These are phyloP conservation scores for Alliaria petiolata DNA, from an alignment of 345 rosid genomes.

Conservation along the genomic window DNA sequence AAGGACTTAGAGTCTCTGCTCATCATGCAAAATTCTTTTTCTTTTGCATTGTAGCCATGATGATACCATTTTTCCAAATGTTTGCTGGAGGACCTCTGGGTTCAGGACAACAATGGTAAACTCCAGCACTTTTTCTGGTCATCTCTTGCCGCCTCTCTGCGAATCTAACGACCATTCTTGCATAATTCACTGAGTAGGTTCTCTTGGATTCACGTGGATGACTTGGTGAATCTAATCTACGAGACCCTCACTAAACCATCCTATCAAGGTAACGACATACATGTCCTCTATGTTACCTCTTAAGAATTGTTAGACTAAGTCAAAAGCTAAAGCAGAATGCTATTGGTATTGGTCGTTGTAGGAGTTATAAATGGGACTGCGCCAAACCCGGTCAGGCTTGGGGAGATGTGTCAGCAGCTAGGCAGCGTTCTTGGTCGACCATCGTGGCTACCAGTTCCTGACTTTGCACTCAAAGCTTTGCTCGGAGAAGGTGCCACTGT, in stretches of 20 bases:
- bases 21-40: background rate
- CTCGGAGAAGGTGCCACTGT: slow-evolving; percentile 92
- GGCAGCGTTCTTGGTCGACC: slow-evolving; percentile 86
- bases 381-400: slow-evolving; percentile 81
- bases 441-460: slow-evolving; percentile 96
- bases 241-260: slow-evolving; percentile 81
- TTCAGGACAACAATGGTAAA: slow-evolving; percentile 85
- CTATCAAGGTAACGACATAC: slow-evolving; percentile 56
- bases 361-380: slow-evolving; percentile 98
- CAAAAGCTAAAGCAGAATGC: background rate
- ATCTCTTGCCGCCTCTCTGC: background rate
- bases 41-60: slow-evolving; percentile 65
- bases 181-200: slow-evolving; percentile 48
- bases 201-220: slow-evolving; percentile 98
- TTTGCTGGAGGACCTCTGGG: slow-evolving; percentile 98
- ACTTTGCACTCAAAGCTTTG: slow-evolving; percentile 82
- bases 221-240: slow-evolving; percentile 73
- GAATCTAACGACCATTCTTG: background rate
- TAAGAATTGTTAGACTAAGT: background rate
- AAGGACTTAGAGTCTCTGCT: background rate
- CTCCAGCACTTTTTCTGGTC: background rate
- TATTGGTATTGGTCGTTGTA: slow-evolving; percentile 25
- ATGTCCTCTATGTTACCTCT: background rate
- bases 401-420: slow-evolving; percentile 78
- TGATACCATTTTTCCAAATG: slow-evolving; percentile 92